Conservation (phyloP, 495 filamentous ascomycete species). For the Daldinia vernicosa region DNA sequence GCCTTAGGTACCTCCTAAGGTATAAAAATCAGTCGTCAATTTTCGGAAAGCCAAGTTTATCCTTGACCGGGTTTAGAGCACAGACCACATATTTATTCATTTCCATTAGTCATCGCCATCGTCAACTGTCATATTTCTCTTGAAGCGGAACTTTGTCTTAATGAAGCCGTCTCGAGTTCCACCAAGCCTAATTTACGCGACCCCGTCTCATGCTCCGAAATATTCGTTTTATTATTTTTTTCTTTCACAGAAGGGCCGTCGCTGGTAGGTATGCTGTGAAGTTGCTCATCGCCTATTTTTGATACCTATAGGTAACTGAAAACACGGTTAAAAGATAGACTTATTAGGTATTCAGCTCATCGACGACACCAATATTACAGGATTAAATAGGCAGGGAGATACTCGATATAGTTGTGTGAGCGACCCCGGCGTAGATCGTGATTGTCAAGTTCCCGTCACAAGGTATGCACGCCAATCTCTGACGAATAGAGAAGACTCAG, state of each 20-base stretch:
- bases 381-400: background rate
- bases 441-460: constrained; percentile 17
- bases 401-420: background rate
- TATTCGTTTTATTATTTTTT: background rate
- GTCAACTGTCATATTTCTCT: background rate
- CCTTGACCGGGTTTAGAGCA: constrained; percentile 4
- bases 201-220: constrained; percentile 18
- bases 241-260: background rate
- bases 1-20: background rate
- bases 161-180: constrained; percentile 14
- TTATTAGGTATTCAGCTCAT: background rate
- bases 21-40: background rate
- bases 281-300: background rate
- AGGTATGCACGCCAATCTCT: constrained; percentile 4
- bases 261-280: background rate
- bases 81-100: background rate
- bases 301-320: background rate
- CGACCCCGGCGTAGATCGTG: constrained; percentile 7
- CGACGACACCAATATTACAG: background rate
- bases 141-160: constrained; percentile 5
- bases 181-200: constrained; percentile 18
- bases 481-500: constrained; percentile 1
- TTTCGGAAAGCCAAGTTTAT: constrained; percentile 17
- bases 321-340: background rate
- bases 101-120: background rate